Evolutionary conservation across 371 early-diverging fungal species (phyloP).

Genomic region (Mucor indicus): DNA sequence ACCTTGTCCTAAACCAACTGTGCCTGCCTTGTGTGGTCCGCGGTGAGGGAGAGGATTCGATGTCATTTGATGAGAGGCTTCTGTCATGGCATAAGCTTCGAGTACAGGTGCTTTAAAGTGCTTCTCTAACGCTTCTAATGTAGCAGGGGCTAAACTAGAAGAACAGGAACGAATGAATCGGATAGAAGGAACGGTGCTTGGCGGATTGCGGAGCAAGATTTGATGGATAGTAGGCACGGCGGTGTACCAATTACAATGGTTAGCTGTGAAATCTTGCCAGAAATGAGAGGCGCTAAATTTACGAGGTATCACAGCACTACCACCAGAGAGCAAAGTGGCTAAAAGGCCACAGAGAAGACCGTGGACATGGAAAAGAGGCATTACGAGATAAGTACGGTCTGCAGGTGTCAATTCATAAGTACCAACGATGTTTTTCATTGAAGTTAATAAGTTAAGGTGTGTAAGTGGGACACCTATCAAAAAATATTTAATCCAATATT

Average conservation of each 20-base stretch:
- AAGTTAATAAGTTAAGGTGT: slow-evolving; percentile 73
- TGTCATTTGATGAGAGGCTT: slow-evolving; percentile 88
- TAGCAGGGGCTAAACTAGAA: slow-evolving; percentile 76
- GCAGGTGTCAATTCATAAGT: slow-evolving; percentile 62
- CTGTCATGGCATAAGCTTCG: slow-evolving; percentile 93
- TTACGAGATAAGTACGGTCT: slow-evolving; percentile 76
- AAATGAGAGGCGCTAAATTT: slow-evolving; percentile 79
- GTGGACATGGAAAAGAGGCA: slow-evolving; percentile 94
- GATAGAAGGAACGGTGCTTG: slow-evolving; percentile 46
- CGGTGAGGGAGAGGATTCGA: slow-evolving; percentile 79
- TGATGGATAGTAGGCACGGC: slow-evolving; percentile 93
- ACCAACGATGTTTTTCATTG: slow-evolving; percentile 69
- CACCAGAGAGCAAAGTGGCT: slow-evolving; percentile 75
- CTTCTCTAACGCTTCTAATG: slow-evolving; percentile 67
- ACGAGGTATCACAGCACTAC: slow-evolving; percentile 75
- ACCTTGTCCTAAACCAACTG: slow-evolving; percentile 82
- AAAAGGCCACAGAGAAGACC: slow-evolving; percentile 81
- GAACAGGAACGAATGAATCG: slow-evolving; percentile 88
- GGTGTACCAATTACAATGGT: slow-evolving; percentile 73
- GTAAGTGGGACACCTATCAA: slow-evolving; percentile 75
- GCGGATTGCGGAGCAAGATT: slow-evolving; percentile 65
- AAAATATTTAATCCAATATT: too few species aligned
- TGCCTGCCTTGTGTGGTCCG: slow-evolving; percentile 72
- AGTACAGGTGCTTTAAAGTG: slow-evolving; percentile 76
- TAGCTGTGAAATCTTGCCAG: slow-evolving; percentile 69